Evolutionary conservation across 805 yeast species (phyloP), one percentile per base, ranked within the genome.

Genomic region (Metschnikowia baotianmanensis): DNA sequence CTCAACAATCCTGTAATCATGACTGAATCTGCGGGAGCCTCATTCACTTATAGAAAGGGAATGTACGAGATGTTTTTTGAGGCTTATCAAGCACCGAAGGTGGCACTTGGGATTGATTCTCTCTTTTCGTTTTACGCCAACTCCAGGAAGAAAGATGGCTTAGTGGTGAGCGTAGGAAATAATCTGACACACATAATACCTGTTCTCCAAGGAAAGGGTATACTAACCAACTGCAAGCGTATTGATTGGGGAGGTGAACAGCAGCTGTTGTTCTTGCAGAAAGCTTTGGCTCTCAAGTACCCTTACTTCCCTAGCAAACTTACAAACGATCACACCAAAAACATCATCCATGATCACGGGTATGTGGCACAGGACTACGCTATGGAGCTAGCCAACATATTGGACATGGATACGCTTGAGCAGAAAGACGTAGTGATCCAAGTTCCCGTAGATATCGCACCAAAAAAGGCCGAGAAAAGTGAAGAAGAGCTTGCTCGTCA

Each of bases 191-290:
- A 82, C 56, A 62, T 93, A 0, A 79, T 91, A 13, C 99, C 99
- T 0, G 87, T 91, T 2, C 48, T 86, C 2, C 58, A 77, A n/a
- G 88, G 89, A 0, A 67, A 68, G 39, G 90, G 95, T 0, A 49
- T 81, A 2, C 59, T 87, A 40, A 65, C 75, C 20, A 83, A 82
- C 43, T 69, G 89, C 7, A 89, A 88, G 55, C 71, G 98, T 55
- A 78, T 93, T 27, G 88, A 87, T 57, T 87, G 93, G 87, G 98
- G 98, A 45, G 98, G 96, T 9, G 77, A 78, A 46, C 85, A 78
- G 31, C 75, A 90, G 1, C 77, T 74, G 22, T 78, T 74, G 28
- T 90, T 74, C 51, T 59, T 93, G 56, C 75, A 73, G 42, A 75
- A 71, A 50, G 72, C 83, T 25, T 63, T 93, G 35, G 72, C 80